Conservation (phyloP, 352 stramenopile genomes). For the Globisporangium polare region DNA sequence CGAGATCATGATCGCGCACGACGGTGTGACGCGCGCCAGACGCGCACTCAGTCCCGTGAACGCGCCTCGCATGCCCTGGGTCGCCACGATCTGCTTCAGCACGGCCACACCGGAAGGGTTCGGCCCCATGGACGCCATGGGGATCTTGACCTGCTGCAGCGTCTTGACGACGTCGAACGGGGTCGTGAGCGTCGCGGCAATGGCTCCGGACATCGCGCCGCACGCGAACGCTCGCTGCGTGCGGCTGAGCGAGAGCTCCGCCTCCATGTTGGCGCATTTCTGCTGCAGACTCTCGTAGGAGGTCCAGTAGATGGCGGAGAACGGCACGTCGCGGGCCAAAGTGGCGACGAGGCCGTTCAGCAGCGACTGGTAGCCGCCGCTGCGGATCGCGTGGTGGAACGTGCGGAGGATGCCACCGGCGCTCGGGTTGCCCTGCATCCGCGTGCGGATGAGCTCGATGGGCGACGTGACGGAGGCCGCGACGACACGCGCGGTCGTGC, state of each 20-base stretch:
- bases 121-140: constrained; percentile 21
- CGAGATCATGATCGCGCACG: constrained; percentile 87
- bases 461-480: constrained; percentile 80
- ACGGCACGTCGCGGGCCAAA: constrained; percentile 93
- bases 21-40: constrained; percentile 63
- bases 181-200: constrained; percentile 90
- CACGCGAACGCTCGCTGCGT: constrained; percentile 79
- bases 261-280: constrained; percentile 15
- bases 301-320: constrained; percentile 94
- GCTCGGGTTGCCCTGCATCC: constrained; percentile 59
- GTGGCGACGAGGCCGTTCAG: constrained; percentile 88
- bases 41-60: constrained; percentile 70
- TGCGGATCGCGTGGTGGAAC: constrained; percentile 53
- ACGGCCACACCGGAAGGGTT: constrained; percentile 33
- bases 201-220: constrained; percentile 78
- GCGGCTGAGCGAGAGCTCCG: constrained; percentile 30
- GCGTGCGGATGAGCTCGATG: constrained; percentile 88
- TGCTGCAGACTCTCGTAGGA: constrained; percentile 83
- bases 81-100: constrained; percentile 47
- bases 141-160: constrained; percentile 70
- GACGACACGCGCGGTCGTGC: constrained; percentile 58
- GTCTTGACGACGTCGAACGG: constrained; percentile 97
- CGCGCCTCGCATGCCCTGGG: constrained; percentile 36
- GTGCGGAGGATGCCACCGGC: constrained; percentile 30
- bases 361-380: constrained; percentile 74